Conservation (phyloP, 257 asterid species). For the Parsonsia alboflavescens region DNA sequence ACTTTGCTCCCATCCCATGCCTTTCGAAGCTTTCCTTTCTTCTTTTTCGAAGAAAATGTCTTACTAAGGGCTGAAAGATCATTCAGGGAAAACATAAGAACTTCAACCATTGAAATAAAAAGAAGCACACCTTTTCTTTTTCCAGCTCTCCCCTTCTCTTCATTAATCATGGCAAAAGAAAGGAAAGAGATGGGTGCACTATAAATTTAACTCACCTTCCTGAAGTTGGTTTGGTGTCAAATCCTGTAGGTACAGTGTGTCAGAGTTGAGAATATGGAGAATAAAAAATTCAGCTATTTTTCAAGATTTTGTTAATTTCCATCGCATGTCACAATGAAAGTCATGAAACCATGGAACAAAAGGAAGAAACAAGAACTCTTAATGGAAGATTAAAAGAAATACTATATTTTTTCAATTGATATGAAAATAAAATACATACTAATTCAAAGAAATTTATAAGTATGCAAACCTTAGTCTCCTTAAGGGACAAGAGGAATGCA, state of each 20-base stretch:
- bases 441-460: background rate
- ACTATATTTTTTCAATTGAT: too few relatives aligned
- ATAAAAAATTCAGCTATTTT: background rate
- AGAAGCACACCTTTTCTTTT: background rate
- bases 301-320: background rate
- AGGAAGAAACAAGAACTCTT: background rate
- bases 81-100: constrained; percentile 21
- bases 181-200: background rate
- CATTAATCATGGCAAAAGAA: background rate
- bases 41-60: constrained; percentile 82
- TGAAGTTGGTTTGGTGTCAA: constrained; percentile 94
- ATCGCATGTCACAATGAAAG: too few relatives aligned
- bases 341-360: too few relatives aligned
- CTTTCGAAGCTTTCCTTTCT: constrained; percentile 84
- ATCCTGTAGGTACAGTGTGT: constrained; percentile 49
- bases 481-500: constrained; percentile 76
- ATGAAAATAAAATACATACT: background rate
- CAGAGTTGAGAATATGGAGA: background rate
- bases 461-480: constrained; percentile 73
- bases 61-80: constrained; percentile 75
- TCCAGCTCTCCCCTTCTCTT: too few relatives aligned
- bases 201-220: constrained; percentile 54
- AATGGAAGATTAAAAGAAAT: background rate
- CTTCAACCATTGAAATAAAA: background rate
- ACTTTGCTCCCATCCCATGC: constrained; percentile 99